Conservation (phyloP, 257 asterid species). For the Solanum virginianum region DNA sequence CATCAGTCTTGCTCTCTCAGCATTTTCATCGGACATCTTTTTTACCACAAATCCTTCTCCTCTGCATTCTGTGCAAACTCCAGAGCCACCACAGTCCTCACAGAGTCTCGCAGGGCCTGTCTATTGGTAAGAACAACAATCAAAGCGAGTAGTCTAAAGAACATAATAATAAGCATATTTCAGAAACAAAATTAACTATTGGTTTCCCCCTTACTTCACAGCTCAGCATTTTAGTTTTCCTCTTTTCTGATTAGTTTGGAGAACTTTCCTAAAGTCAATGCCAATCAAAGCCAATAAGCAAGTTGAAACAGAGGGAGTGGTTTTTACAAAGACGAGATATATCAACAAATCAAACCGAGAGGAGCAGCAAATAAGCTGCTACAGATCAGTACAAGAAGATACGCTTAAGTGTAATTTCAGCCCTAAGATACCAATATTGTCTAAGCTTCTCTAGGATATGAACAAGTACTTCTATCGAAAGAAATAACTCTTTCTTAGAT, state of each 20-base stretch:
- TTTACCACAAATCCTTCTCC: conserved; percentile 85
- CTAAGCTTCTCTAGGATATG: background rate
- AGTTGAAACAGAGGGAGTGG: too few relatives aligned
- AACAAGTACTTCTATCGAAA: background rate
- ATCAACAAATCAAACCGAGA: background rate
- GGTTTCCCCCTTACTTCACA: background rate
- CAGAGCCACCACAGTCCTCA: conserved; percentile 76
- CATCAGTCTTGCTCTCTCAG: conserved; percentile 64
- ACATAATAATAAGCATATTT: background rate
- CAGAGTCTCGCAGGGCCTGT: conserved; percentile 43
- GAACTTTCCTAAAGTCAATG: background rate
- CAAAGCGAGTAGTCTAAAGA: background rate
- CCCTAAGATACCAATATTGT: background rate
- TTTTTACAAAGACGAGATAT: too few relatives aligned
- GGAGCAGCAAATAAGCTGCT: background rate
- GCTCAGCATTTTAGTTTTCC: background rate
- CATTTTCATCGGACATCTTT: conserved; percentile 52
- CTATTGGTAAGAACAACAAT: background rate
- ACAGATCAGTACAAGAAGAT: background rate
- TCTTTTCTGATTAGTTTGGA: background rate
- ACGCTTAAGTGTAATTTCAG: background rate
- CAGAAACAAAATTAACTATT: background rate
- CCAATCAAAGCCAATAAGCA: background rate
- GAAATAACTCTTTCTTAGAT: background rate
- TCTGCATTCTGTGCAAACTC: conserved; percentile 74